Evolutionary conservation across 2,329 filamentous ascomycete species (phyloP).

Genomic region (Alternaria atra): DNA sequence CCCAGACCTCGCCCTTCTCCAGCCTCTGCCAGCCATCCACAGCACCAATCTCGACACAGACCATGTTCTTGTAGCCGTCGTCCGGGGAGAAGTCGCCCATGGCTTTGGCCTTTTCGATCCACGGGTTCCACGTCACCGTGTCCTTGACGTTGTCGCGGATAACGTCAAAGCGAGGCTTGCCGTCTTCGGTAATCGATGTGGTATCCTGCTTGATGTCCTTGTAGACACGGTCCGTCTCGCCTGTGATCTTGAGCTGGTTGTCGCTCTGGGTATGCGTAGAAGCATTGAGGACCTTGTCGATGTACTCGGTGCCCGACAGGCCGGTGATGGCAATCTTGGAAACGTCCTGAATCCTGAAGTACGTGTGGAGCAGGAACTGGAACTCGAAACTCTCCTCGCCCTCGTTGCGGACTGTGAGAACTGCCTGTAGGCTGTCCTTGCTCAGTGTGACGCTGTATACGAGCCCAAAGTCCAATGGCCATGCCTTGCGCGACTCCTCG

Average conservation of each 20-base stretch:
- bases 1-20: constrained; percentile 78
- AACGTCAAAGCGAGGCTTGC: constrained; percentile 73
- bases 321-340: constrained; percentile 75
- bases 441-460: constrained; percentile 92
- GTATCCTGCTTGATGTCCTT: constrained; percentile 69
- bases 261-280: constrained; percentile 71
- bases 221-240: constrained; percentile 91
- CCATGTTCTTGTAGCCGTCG: constrained; percentile 89
- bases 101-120: constrained; percentile 81
- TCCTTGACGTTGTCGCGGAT: constrained; percentile 86
- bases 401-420: constrained; percentile 88
- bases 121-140: constrained; percentile 97
- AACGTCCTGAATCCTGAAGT: constrained; percentile 87
- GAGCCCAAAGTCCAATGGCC: constrained; percentile 87
- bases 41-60: constrained; percentile 90
- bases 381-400: constrained; percentile 85
- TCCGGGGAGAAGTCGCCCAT: constrained; percentile 91
- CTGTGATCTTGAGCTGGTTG: constrained; percentile 71
- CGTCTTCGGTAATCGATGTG: constrained; percentile 70
- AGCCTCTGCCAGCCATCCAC: constrained; percentile 84
- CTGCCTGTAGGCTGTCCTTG: constrained; percentile 77
- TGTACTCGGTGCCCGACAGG: constrained; percentile 77
- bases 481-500: constrained; percentile 73
- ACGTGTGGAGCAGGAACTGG: constrained; percentile 90
- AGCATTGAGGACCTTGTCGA: constrained; percentile 81